Evolutionary conservation across 441 rosid genomes (phyloP), one percentile per base, ranked within the genome.

Genomic region (Metrosideros polymorpha): DNA sequence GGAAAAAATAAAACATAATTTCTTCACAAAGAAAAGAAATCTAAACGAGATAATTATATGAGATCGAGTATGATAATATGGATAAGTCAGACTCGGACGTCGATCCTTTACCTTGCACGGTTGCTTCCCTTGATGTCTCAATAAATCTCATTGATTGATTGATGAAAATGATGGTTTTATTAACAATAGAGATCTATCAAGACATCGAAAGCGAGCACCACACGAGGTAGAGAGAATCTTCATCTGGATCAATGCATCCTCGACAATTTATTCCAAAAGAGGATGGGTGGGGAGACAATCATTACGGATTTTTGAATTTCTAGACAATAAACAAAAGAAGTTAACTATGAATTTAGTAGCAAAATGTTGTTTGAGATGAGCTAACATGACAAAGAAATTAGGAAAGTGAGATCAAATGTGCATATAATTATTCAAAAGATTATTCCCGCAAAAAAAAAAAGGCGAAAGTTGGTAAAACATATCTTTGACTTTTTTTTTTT

Each of bases 1-100:
- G 27, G 0, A 10, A 66, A 63, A 9, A 19, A 18, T 15, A 32
- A 63, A 35, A 0, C 0, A 19, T 19, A 66, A 35, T 66, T 66
- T 19, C 1, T 66, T 71, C 2, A 0, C 47, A 10, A 32, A 7
- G 0, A 18, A 63, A 1, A 1, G 0, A 8, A 4, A 17, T 1
- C 6, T 17, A 1, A 32, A 63, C 9, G 71, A 71, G 79, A 71
- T 71, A 12, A 39, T 22, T 22, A 71, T 35, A 22, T 71, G n/a
- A 71, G 79, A 71, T 71, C 4, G 14, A 22, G n/a, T 19, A 71
- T 71, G 79, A 39, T 71, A 39, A 71, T 10, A 22, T 22, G n/a
- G 14, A 71, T 71, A 2, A 0, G 2, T 39, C 2, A 1, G 15
- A 22, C 14, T 66, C 8, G 3, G 4, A 19, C 4, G 2, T 35